Evolutionary conservation across 73 alveolate genomes (phyloP).

Genomic region (Strombidium stylifer): DNA sequence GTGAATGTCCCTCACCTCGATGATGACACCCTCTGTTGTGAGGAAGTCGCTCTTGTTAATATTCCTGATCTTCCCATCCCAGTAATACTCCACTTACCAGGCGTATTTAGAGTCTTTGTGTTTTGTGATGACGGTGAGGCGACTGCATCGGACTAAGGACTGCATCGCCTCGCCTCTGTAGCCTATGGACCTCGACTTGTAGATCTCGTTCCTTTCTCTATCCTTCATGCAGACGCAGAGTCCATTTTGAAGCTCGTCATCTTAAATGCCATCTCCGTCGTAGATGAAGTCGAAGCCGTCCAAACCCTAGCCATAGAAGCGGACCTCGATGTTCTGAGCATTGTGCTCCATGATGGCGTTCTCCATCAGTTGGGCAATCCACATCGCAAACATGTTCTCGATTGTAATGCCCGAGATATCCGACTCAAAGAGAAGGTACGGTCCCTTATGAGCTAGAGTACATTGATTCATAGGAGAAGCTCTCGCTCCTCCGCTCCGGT

Average conservation of each 20-base stretch:
- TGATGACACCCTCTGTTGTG: conserved; percentile 14
- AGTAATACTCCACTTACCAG: neutral
- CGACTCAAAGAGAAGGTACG: conserved; percentile 18
- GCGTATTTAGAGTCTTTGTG: neutral
- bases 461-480: no score
- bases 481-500: no score
- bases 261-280: conserved; percentile 38
- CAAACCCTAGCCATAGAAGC: conserved; percentile 9
- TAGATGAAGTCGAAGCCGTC: conserved; percentile 33
- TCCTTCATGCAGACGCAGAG: conserved; percentile 15
- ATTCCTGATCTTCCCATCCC: conserved; percentile 6
- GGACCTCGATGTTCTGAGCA: conserved; percentile 28
- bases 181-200: conserved; percentile 19
- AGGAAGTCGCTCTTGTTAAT: neutral
- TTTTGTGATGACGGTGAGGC: conserved; percentile 10
- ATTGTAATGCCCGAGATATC: conserved; percentile 10
- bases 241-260: conserved; percentile 11
- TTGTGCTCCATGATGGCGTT: neutral
- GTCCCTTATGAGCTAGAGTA: no score
- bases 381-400: neutral
- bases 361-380: conserved; percentile 27
- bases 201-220: conserved; percentile 17
- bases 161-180: conserved; percentile 34
- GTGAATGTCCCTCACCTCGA: conserved; percentile 23
- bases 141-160: conserved; percentile 9